These are phyloP conservation scores for Beauveria australis DNA, from an alignment of 2,329 filamentous ascomycete genomes.

Conservation along the genomic window DNA sequence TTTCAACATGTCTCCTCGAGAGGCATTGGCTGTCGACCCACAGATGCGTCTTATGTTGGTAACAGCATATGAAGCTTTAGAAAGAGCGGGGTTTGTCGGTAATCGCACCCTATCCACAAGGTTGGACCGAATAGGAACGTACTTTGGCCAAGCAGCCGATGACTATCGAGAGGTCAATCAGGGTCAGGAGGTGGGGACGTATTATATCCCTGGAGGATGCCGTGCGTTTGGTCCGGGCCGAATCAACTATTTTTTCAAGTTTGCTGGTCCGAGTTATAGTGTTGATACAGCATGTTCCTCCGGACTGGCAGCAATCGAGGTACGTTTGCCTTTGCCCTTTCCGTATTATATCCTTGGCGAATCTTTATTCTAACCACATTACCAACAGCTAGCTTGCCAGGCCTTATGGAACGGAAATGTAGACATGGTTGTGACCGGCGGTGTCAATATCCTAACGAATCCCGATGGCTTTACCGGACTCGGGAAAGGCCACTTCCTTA, in stretches of 20 bases:
- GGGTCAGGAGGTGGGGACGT: conserved; percentile 54
- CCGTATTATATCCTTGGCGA: not conserved
- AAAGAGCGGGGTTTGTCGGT: no score
- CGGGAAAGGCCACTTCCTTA: conserved; percentile 68
- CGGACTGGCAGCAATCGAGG: conserved; percentile 22
- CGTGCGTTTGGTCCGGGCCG: conserved; percentile 45
- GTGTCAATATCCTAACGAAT: conserved; percentile 67
- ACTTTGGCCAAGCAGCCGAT: conserved; percentile 69
- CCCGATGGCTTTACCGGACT: conserved; percentile 71
- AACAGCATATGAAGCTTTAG: no score
- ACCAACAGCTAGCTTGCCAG: conserved; percentile 39
- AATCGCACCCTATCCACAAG: no score
- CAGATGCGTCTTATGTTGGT: no score
- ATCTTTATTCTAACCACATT: not conserved
- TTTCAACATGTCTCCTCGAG: conserved; percentile 39
- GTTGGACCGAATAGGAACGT: conserved; percentile 42
- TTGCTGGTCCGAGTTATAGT: conserved; percentile 18
- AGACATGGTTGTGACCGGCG: conserved; percentile 69
- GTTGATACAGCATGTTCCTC: no score
- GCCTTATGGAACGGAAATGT: conserved; percentile 44
- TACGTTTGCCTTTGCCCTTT: conserved; percentile 22
- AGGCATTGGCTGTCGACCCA: no score
- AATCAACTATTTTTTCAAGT: conserved; percentile 58
- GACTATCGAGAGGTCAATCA: conserved; percentile 74
- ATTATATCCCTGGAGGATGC: conserved; percentile 42